phyloP scores from a whole-genome alignment of 2,329 filamentous ascomycete species.

The Setomelanomma holmii region DNA sequence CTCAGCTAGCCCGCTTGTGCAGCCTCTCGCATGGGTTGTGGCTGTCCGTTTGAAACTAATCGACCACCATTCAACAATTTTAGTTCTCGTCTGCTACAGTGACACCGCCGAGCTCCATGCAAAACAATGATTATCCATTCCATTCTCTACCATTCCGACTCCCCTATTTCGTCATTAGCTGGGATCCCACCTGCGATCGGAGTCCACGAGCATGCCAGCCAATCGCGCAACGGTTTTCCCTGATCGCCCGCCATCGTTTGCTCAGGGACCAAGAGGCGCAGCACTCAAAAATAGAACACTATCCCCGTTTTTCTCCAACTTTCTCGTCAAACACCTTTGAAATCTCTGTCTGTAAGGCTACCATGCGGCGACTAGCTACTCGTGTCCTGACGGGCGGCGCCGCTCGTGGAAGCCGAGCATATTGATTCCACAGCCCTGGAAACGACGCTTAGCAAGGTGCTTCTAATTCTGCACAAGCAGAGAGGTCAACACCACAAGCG shows the following conservation, averaged over 20 bases:
- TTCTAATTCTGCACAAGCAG: constrained; percentile 31
- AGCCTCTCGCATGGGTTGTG: constrained; percentile 33
- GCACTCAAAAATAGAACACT: constrained; percentile 46
- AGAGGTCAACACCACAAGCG: constrained; percentile 16
- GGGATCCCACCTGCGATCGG: constrained; percentile 20
- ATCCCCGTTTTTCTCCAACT: constrained; percentile 22
- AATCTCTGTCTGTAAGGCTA: constrained; percentile 24
- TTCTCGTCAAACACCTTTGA: constrained; percentile 17
- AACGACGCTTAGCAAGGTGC: constrained; percentile 20
- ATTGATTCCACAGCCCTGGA: neutral
- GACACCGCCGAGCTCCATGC: constrained; percentile 8
- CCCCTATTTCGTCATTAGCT: constrained; percentile 42
- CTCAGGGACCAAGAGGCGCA: constrained; percentile 40
- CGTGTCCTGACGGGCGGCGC: constrained; percentile 16
- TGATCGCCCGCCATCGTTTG: constrained; percentile 40
- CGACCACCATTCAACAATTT: constrained; percentile 30
- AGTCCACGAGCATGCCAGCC: constrained; percentile 19
- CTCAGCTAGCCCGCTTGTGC: constrained; percentile 36
- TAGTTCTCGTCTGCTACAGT: constrained; percentile 22
- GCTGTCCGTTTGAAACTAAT: constrained; percentile 24
- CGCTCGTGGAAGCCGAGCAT: constrained; percentile 18
- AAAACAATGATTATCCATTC: constrained; percentile 22
- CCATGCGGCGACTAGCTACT: constrained; percentile 19
- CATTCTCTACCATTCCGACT: constrained; percentile 12
- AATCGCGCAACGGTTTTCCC: constrained; percentile 31